Evolutionary conservation across 129 eudicot species (phyloP).

Genomic region (Escallonia rubra): DNA sequence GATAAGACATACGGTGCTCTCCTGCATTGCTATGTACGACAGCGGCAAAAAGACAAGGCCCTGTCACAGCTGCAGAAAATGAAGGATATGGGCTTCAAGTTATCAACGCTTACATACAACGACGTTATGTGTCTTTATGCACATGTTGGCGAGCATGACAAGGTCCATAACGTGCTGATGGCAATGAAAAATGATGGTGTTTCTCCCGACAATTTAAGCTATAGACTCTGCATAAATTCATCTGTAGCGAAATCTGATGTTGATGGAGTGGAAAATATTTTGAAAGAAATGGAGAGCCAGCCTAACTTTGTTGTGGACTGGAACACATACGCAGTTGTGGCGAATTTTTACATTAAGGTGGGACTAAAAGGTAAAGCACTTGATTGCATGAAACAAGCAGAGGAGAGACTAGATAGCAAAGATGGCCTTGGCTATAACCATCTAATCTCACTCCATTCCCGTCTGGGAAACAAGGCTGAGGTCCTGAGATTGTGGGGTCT

Average conservation of each 20-base stretch:
- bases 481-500: constrained; percentile 69
- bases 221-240: constrained; percentile 66
- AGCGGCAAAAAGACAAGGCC: constrained; percentile 58
- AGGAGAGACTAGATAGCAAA: constrained; percentile 46
- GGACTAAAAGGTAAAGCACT: constrained; percentile 49
- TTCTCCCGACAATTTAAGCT: constrained; percentile 68
- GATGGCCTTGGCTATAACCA: constrained; percentile 62
- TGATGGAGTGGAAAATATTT: constrained; percentile 51
- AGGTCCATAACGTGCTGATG: constrained; percentile 41
- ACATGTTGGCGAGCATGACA: constrained; percentile 26
- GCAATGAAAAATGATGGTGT: constrained; percentile 59
- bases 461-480: constrained; percentile 44
- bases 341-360: constrained; percentile 45
- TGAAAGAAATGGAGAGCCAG: constrained; percentile 66
- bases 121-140: constrained; percentile 74
- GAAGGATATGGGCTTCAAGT: constrained; percentile 56
- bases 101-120: constrained; percentile 49
- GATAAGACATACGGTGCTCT: constrained; percentile 84
- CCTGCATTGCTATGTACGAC: constrained; percentile 80
- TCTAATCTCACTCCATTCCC: constrained; percentile 66
- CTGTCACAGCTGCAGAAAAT: constrained; percentile 57
- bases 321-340: constrained; percentile 83
- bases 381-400: constrained; percentile 49
- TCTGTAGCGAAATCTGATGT: constrained; percentile 46
- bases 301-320: constrained; percentile 69